A percentile compares a stretch with the other conserved stretches of the same genome.
Evolutionary conservation across 805 yeast genomes (phyloP).

Genomic region (Wickerhamomyces strasburgensis): DNA sequence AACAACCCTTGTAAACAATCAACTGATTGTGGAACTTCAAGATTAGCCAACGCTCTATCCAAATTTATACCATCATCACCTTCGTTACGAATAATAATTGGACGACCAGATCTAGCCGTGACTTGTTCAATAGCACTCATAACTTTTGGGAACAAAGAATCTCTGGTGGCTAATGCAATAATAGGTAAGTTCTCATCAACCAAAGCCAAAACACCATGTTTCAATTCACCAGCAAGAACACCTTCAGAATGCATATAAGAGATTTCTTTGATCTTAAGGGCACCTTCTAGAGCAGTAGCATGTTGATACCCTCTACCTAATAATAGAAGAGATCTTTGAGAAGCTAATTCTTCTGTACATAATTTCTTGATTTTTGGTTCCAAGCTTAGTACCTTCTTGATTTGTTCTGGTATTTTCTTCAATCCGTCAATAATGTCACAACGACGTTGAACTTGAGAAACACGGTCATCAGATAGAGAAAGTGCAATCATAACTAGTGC

Average conservation of each 20-base stretch:
- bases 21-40: constrained; percentile 92
- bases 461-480: constrained; percentile 87
- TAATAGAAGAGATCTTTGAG: constrained; percentile 80
- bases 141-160: constrained; percentile 92
- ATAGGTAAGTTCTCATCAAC: constrained; percentile 94
- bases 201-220: constrained; percentile 95
- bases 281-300: constrained; percentile 98
- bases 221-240: constrained; percentile 97
- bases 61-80: constrained; percentile 58
- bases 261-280: constrained; percentile 94
- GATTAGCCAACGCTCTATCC: constrained; percentile 56
- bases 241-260: constrained; percentile 99
- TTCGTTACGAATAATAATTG: constrained; percentile 87
- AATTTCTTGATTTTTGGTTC: constrained; percentile 70
- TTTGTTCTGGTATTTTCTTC: constrained; percentile 78
- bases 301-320: constrained; percentile 97
- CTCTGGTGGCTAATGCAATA: constrained; percentile 93
- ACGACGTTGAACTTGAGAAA: constrained; percentile 73
- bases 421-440: constrained; percentile 82
- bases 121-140: constrained; percentile 96
- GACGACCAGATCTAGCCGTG: constrained; percentile 95
- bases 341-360: constrained; percentile 67
- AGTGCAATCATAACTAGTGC: constrained; percentile 96
- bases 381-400: constrained; percentile 66
- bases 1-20: constrained; percentile 97